A percentile compares a stretch with the other conserved stretches of the same genome.
phyloP scores from a whole-genome alignment of 129 eudicot species.

The Kitagawia praeruptora region DNA sequence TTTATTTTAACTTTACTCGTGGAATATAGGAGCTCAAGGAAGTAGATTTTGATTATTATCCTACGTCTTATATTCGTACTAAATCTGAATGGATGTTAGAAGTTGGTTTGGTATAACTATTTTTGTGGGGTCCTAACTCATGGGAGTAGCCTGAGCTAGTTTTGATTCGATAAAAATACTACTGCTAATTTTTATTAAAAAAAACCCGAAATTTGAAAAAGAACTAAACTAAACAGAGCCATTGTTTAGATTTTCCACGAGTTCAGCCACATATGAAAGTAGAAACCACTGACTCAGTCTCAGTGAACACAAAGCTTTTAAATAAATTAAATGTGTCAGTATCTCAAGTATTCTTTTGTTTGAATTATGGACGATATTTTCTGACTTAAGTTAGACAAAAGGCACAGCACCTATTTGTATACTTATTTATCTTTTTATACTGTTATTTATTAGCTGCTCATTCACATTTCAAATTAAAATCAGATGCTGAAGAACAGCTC shows the following conservation, averaged over 20 bases:
- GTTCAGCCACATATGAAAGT: background rate
- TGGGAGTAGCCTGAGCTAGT: background rate
- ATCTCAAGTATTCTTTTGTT: background rate
- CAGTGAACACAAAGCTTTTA: background rate
- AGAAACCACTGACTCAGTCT: background rate
- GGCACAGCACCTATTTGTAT: background rate
- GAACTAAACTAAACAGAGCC: background rate
- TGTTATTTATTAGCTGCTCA: background rate
- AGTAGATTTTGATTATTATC: background rate
- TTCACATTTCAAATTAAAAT: background rate
- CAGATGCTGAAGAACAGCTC: conserved; percentile 84
- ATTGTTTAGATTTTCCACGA: background rate
- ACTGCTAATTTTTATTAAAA: background rate
- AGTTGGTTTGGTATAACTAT: background rate
- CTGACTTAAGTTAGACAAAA: background rate
- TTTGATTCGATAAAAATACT: background rate
- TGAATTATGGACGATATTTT: background rate
- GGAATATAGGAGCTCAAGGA: background rate
- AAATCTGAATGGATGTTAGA: background rate
- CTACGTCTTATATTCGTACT: background rate
- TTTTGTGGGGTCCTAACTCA: background rate
- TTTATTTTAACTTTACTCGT: background rate
- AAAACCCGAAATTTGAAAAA: background rate
- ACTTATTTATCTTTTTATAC: background rate
- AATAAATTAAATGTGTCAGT: background rate